These are phyloP conservation scores for Cairneyella variabilis DNA, from an alignment of 495 filamentous ascomycete species.

Conservation along the genomic window DNA sequence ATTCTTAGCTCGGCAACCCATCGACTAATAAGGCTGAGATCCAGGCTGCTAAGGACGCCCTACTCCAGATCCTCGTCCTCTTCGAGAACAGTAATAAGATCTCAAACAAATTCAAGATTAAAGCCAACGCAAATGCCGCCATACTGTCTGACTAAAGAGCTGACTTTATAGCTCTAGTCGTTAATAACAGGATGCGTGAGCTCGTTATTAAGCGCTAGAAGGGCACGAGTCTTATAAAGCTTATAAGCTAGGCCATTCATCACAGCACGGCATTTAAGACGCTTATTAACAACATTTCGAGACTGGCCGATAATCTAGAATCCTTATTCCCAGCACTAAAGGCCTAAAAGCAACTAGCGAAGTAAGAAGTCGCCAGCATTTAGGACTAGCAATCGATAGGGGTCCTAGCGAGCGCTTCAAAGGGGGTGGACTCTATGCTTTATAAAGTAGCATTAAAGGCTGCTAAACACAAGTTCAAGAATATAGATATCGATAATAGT, in stretches of 20 bases:
- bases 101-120: constrained; percentile 12
- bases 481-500: too few species aligned
- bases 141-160: constrained; percentile 4
- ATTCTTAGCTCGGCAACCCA: constrained; percentile 8
- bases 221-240: constrained; percentile 14
- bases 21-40: constrained; percentile 1
- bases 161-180: constrained; percentile 4
- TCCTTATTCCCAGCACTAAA: constrained; percentile 15
- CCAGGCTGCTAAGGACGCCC: constrained; percentile 7
- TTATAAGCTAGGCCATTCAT: constrained; percentile 24
- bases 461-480: too few species aligned
- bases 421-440: neutral
- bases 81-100: constrained; percentile 15
- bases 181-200: constrained; percentile 12
- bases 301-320: constrained; percentile 20
- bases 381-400: constrained; percentile 1
- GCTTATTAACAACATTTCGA: constrained; percentile 12
- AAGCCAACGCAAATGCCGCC: constrained; percentile 8
- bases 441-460: too few species aligned
- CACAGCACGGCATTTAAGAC: constrained; percentile 17
- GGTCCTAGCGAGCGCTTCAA: neutral
- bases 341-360: neutral
- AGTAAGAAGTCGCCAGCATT: constrained; percentile 6
- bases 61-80: constrained; percentile 15
- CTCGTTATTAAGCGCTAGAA: constrained; percentile 22